Conservation (phyloP, 495 filamentous ascomycete genomes). For the Neurospora terricola region DNA sequence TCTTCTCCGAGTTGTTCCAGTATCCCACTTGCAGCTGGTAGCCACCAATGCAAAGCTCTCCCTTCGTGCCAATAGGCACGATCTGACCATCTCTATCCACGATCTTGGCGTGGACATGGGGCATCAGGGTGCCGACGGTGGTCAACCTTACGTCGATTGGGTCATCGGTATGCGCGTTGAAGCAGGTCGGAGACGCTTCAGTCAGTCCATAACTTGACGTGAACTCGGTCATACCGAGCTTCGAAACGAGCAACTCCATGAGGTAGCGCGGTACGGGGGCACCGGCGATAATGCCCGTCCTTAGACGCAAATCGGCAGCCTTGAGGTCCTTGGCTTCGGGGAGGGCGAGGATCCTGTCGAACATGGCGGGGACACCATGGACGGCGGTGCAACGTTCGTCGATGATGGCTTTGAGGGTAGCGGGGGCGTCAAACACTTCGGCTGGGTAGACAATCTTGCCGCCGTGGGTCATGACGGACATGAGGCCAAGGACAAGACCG, state of each 20-base stretch:
- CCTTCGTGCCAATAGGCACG: constrained; percentile 47
- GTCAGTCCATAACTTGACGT: constrained; percentile 65
- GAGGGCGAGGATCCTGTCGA: constrained; percentile 51
- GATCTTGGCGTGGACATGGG: constrained; percentile 59
- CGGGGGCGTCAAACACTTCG: constrained; percentile 51
- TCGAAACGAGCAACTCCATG: constrained; percentile 51
- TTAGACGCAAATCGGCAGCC: constrained; percentile 36
- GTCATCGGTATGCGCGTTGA: constrained; percentile 59
- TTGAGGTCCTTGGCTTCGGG: constrained; percentile 39
- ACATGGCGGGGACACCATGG: constrained; percentile 67
- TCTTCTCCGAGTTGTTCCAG: constrained; percentile 63
- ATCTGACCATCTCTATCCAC: constrained; percentile 48
- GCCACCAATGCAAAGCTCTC: constrained; percentile 59
- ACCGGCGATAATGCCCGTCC: constrained; percentile 62
- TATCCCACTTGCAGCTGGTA: constrained; percentile 61
- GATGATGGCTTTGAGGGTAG: constrained; percentile 48
- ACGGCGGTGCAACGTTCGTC: constrained; percentile 58
- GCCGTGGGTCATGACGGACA: constrained; percentile 57
- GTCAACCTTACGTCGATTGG: constrained; percentile 46
- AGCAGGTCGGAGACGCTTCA: constrained; percentile 60
- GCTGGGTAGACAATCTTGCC: constrained; percentile 56
- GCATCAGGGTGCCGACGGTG: constrained; percentile 58
- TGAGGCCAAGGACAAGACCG: constrained; percentile 58
- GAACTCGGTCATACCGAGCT: constrained; percentile 57
- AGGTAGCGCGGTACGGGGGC: constrained; percentile 54